Percentiles rank a stretch among this genome's conserved stretches.
These are phyloP conservation scores for Leishmania major DNA, from an alignment of 208 protist genomes.

Conservation along the genomic window DNA sequence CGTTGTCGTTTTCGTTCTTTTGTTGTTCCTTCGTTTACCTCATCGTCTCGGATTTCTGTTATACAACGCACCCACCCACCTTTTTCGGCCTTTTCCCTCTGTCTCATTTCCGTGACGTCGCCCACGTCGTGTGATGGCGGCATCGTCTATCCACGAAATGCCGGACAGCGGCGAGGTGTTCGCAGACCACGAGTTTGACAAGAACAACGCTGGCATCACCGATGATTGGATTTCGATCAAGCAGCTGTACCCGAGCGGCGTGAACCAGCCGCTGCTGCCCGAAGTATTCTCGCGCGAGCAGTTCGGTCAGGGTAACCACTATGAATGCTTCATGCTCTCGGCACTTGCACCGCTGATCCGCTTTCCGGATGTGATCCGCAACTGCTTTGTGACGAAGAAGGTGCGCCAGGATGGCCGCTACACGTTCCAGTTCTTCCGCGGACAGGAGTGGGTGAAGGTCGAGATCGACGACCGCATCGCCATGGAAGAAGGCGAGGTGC, in stretches of 20 bases:
- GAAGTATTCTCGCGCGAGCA: constrained; percentile 63
- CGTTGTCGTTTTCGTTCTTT: constrained; percentile 11
- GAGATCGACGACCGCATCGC: constrained; percentile 83
- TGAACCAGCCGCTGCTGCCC: constrained; percentile 60
- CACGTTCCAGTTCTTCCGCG: constrained; percentile 86
- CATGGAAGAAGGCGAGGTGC: constrained; percentile 56
- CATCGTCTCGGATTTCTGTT: neutral
- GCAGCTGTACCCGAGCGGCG: constrained; percentile 66
- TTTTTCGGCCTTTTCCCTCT: neutral
- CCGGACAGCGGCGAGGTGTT: constrained; percentile 65
- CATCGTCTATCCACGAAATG: constrained; percentile 26
- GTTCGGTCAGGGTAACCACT: constrained; percentile 83
- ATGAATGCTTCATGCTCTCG: constrained; percentile 84
- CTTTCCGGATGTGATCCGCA: constrained; percentile 74
- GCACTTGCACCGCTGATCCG: constrained; percentile 65
- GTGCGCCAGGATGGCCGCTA: constrained; percentile 80
- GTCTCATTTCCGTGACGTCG: neutral
- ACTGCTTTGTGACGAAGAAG: constrained; percentile 85
- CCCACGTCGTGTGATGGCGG: neutral
- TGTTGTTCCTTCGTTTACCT: neutral
- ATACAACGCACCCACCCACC: neutral
- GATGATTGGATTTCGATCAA: constrained; percentile 63
- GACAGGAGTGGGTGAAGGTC: constrained; percentile 73
- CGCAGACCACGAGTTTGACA: constrained; percentile 63
- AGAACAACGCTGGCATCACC: constrained; percentile 54